Conservation (phyloP, 805 yeast genomes). For the Starmerella gropengiesseri region DNA sequence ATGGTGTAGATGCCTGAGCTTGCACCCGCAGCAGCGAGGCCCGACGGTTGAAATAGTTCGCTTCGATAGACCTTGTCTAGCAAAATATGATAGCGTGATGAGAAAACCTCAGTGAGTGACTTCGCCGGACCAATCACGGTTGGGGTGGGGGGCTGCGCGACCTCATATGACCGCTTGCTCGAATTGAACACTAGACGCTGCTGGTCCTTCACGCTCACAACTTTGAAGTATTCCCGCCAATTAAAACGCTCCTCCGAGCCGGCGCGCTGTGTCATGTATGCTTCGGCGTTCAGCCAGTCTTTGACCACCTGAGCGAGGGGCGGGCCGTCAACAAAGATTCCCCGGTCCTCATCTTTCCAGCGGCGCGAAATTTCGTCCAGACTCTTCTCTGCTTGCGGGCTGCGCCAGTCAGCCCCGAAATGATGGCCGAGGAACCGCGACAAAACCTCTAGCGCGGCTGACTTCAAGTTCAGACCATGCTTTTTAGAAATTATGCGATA, state of each 20-base stretch:
- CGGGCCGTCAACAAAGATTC: conserved; percentile 70
- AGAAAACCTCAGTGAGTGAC: conserved; percentile 24
- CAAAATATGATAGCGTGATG: conserved; percentile 48
- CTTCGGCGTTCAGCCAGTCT: conserved; percentile 36
- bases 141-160: conserved; percentile 14
- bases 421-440: conserved; percentile 65
- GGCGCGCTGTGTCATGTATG: conserved; percentile 3
- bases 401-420: conserved; percentile 82
- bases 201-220: conserved; percentile 54
- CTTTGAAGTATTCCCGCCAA: conserved; percentile 64
- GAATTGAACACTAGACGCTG: conserved; percentile 18
- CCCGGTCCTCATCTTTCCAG: conserved; percentile 87
- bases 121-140: conserved; percentile 13
- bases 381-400: conserved; percentile 47
- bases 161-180: conserved; percentile 48
- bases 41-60: conserved; percentile 49
- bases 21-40: conserved; percentile 11
- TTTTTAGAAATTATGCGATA: conserved; percentile 83
- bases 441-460: conserved; percentile 64
- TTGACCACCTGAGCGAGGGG: conserved; percentile 53
- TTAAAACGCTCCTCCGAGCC: conserved; percentile 30
- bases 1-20: conserved; percentile 29
- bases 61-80: conserved; percentile 66
- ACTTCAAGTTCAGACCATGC: conserved; percentile 80
- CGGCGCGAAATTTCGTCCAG: conserved; percentile 66